phyloP scores from a whole-genome alignment of 345 rosid species.

The Rubroshorea leprosula region DNA sequence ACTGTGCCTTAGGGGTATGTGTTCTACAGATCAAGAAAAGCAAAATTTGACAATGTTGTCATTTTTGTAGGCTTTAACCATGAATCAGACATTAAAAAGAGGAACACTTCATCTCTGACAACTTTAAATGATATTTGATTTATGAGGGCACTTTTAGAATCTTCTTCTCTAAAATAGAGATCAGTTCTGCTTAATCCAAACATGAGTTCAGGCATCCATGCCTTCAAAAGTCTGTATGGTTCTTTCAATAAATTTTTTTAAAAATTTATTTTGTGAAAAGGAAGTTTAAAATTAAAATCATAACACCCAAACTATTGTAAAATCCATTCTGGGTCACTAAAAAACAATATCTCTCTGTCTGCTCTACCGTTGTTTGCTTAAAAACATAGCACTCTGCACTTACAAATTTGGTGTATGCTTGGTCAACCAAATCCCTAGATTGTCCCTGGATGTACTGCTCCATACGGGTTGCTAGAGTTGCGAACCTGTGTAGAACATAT shows the following conservation, averaged over 20 bases:
- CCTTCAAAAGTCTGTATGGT: no score
- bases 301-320: neutral
- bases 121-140: no score
- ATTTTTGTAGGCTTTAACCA: neutral
- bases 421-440: constrained; percentile 97
- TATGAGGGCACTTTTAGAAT: no score
- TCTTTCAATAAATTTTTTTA: no score
- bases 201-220: neutral
- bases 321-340: neutral
- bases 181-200: neutral
- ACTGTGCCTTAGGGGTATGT: neutral
- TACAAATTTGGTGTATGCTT: constrained; percentile 92
- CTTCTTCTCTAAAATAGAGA: no score
- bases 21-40: neutral
- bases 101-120: no score
- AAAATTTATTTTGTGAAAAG: no score
- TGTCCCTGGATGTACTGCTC: constrained; percentile 98
- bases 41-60: neutral
- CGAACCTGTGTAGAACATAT: constrained; percentile 51
- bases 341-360: neutral
- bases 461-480: constrained; percentile 98
- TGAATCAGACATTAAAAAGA: neutral
- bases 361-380: neutral
- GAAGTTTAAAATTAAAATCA: no score
- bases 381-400: constrained; percentile 23